Evolutionary conservation across 2,329 filamentous ascomycete species (phyloP), one percentile per base, ranked within the genome.

Genomic region (Diaporthe amygdali): DNA sequence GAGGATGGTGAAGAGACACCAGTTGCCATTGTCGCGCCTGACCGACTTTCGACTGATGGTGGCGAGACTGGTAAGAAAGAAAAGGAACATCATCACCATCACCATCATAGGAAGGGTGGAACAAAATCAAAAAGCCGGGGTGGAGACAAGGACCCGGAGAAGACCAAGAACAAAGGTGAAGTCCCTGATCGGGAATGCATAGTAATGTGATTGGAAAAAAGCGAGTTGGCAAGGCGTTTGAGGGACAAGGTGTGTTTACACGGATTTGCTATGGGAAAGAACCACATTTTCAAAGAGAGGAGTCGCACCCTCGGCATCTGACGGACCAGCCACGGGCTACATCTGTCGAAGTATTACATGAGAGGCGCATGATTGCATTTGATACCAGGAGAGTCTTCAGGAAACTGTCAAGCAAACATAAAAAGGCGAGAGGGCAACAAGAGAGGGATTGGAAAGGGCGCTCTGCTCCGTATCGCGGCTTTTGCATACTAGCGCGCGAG

Each of bases 171-270:
- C 25, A 85, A 84, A 71, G 73, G 59, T 22, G 47, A 71, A 12
- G 77, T 79, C 17, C 82, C 83, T 46, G 86, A 87, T 71, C 81
- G 86, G 73, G 85, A 87, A 75, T 87, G 86, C 75, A 77, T 75
- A 12, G 78, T 87, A 66, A 87, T 87, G 86, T 87, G 76, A 37
- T 49, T 25, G 46, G 27, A 22, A 20, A 41, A 34, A 44, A 61
- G 47, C 44, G n/a, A 46, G 54, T 12, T 59, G 15, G 68, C 51
- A 54, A 41, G 68, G 71, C 69, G 69, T 68, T 73, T n/a, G 51
- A 41, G 64, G 41, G 32, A 39, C 41, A 67, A 34, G 51, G 47
- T 37, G 32, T 30, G 15, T 52, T 47, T 64, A 37, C 52, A 46
- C 51, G 32, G 59, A 37, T 69, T 49, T 56, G 55, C 46, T 56